Evolutionary conservation across 179 eudicot genomes (phyloP), one percentile per base, ranked within the genome.

Genomic region (Beta lomatogona): DNA sequence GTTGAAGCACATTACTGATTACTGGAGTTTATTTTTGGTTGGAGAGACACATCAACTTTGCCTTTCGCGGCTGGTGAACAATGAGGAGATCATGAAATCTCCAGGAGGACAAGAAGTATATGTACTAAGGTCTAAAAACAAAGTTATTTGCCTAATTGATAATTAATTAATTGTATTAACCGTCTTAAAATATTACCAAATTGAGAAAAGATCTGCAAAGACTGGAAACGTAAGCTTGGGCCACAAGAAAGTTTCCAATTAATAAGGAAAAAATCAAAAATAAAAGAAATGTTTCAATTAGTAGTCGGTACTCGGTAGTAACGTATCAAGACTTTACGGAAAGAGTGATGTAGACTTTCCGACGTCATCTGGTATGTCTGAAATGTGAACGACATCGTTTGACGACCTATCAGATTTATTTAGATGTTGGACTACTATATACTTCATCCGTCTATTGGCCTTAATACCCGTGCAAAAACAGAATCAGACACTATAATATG

Each of bases 251-350:
- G 10, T 64, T 25, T 10, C 58, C 58, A 48, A 48, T 48, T 48
- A 1, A 5, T 5, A 48, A 5, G 4, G 4, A 1, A 1, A 5
- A 48, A 1, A 1, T 5, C 3, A n/a, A n/a, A n/a, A n/a, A n/a
- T n/a, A n/a, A n/a, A n/a, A n/a, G n/a, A n/a, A n/a, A n/a, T n/a
- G n/a, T n/a, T n/a, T n/a, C n/a, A n/a, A n/a, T n/a, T n/a, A n/a
- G n/a, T n/a, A n/a, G n/a, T n/a, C n/a, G n/a, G n/a, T n/a, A n/a
- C n/a, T n/a, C n/a, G n/a, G n/a, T n/a, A n/a, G n/a, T n/a, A n/a
- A n/a, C n/a, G n/a, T n/a, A n/a, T 5, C 0, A 48, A 4, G 2
- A 48, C 2, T 5, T 4, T 14, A 0, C 19, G 19, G 60, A 1
- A 14, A 3, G 4, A 14, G 52, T 4, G 13, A 14, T 55, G 60